These are phyloP conservation scores for Ustilago sp. DNA, from an alignment of 1,284 basidiomycete species.

Conservation along the genomic window DNA sequence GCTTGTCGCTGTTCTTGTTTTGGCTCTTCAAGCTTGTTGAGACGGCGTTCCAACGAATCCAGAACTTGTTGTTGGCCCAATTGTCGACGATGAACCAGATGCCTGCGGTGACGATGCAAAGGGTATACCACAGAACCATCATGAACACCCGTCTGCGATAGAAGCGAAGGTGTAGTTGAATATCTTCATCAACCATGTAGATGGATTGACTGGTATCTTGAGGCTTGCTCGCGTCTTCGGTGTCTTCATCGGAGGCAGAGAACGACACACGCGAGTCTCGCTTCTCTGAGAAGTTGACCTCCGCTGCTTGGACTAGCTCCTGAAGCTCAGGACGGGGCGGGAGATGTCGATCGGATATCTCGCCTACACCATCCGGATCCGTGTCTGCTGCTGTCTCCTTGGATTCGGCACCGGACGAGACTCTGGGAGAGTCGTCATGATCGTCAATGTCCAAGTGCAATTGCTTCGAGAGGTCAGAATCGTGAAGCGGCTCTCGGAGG, in stretches of 20 bases:
- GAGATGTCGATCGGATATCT: constrained; percentile 32
- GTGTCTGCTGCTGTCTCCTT: constrained; percentile 16
- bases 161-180: constrained; percentile 49
- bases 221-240: neutral
- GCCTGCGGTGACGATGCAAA: constrained; percentile 49
- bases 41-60: constrained; percentile 42
- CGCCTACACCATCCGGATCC: constrained; percentile 19
- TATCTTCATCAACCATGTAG: constrained; percentile 51
- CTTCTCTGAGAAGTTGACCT: constrained; percentile 3
- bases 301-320: constrained; percentile 14
- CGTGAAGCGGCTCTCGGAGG: constrained; percentile 36
- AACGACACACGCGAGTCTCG: constrained; percentile 32
- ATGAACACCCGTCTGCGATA: constrained; percentile 25
- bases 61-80: constrained; percentile 49
- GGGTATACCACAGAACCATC: constrained; percentile 40
- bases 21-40: constrained; percentile 6
- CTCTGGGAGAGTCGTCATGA: constrained; percentile 4
- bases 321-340: constrained; percentile 38
- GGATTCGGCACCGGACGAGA: constrained; percentile 11
- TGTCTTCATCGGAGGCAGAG: constrained; percentile 7
- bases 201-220: constrained; percentile 31
- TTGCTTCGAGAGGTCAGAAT: constrained; percentile 21
- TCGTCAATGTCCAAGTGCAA: neutral
- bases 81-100: constrained; percentile 42
- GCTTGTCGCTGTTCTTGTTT: constrained; percentile 21